These are phyloP conservation scores for Erythrophleum fordii DNA, from an alignment of 306 rosid genomes.

Conservation along the genomic window DNA sequence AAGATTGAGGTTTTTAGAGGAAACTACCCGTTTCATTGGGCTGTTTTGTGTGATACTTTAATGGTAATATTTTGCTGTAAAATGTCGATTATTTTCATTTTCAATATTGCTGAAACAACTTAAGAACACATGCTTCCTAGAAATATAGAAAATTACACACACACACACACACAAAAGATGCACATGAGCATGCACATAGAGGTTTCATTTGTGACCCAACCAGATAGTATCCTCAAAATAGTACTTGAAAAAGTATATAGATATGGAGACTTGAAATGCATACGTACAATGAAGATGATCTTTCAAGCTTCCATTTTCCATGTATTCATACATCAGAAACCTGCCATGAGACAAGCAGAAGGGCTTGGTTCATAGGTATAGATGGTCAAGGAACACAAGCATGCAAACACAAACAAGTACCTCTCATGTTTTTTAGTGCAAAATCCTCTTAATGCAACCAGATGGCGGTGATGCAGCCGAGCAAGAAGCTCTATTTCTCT, in stretches of 20 bases:
- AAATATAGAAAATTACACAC: background rate
- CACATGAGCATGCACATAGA: constrained; percentile 26
- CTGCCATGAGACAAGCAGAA: constrained; percentile 57
- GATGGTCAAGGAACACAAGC: constrained; percentile 39
- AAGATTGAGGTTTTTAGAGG: constrained; percentile 19
- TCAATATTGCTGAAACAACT: background rate
- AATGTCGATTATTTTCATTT: background rate
- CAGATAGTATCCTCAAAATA: constrained; percentile 7
- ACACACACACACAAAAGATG: constrained; percentile 29
- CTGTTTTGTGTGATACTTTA: constrained; percentile 8
- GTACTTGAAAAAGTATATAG: constrained; percentile 29
- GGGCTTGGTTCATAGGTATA: constrained; percentile 36
- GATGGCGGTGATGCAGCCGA: constrained; percentile 95
- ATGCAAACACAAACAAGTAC: constrained; percentile 50
- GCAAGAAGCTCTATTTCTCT: constrained; percentile 93
- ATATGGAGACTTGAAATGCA: constrained; percentile 28
- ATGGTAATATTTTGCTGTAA: constrained; percentile 1
- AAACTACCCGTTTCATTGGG: constrained; percentile 24
- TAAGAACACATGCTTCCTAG: constrained; percentile 27
- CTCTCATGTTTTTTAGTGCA: constrained; percentile 80
- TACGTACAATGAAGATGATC: constrained; percentile 97
- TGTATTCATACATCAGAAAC: constrained; percentile 90
- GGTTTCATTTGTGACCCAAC: constrained; percentile 16
- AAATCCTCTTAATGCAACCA: constrained; percentile 87
- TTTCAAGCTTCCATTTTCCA: constrained; percentile 98